Evolutionary conservation across 768 basidiomycete genomes (phyloP), one percentile per base, ranked within the genome.

Genomic region (Serendipita vermifera): DNA sequence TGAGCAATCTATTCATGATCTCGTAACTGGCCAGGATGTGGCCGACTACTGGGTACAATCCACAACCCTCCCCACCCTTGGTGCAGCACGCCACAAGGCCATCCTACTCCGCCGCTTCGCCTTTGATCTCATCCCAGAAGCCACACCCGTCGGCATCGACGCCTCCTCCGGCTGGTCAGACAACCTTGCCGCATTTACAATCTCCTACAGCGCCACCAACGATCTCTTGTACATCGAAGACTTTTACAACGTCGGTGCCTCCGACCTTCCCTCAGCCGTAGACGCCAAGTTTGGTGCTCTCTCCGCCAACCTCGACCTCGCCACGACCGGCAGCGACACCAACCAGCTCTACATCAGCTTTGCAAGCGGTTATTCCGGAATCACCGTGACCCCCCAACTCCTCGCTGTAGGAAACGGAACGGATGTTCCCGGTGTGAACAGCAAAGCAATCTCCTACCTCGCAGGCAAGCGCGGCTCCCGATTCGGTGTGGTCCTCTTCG

Each of bases 291-390:
- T 31, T 27, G 26, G 29, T 27, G 56, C 56, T 2, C 33, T 48
- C 14, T 24, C 31, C 6, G 31, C 46, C 46, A 43, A 57, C 22
- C 46, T 57, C 29, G 56, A 57, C n/a, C 15, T 57, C 5, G 56
- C 56, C 5, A 35, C 56, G 33, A 51, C 43, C 32, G 41, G 27
- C 3, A 27, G 51, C 20, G 33, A n/a, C 29, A 26, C 32, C 29
- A 46, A 57, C 15, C 31, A 38, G 32, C 33, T 57, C 5, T 57
- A 51, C 46, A 31, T 43, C 43, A 57, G 56, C 46, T 57, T 51
- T 57, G 56, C 43, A 26, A 57, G 56, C 46, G 46, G 46, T 31
- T 51, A 51, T 51, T 51, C 46, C 9, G 46, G 46, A 11, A 51
- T 51, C 17, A 24, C 11, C 32, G 46, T 51, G 24, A 51, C 20